These are phyloP conservation scores for Mycena rosella DNA, from an alignment of 768 basidiomycete genomes.

Conservation along the genomic window DNA sequence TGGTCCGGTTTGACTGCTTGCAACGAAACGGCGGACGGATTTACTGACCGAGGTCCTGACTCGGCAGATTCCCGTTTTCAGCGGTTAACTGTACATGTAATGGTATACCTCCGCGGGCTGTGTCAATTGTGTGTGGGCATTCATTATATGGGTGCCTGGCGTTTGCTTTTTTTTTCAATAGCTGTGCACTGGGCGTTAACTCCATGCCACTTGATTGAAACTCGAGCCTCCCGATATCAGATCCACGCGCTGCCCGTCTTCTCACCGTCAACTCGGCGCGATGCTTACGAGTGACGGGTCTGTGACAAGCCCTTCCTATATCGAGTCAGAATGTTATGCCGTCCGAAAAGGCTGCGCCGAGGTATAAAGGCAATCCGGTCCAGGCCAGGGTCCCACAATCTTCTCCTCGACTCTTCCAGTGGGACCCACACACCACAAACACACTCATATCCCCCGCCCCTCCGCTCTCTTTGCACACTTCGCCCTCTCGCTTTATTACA, in stretches of 20 bases:
- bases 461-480: slow-evolving; percentile 21
- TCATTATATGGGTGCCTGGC: slow-evolving; percentile 23
- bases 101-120: slow-evolving; percentile 17
- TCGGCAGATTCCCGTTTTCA: slow-evolving; percentile 6
- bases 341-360: slow-evolving; percentile 33
- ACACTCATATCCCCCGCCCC: slow-evolving; percentile 8
- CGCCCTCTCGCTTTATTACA: slow-evolving; percentile 34
- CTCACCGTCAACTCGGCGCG: slow-evolving; percentile 37
- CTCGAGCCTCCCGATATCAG: slow-evolving; percentile 32
- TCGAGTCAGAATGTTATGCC: slow-evolving; percentile 36
- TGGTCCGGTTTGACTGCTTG: slow-evolving; percentile 29
- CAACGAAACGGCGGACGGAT: slow-evolving; percentile 27
- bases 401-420: slow-evolving; percentile 20
- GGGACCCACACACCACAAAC: slow-evolving; percentile 19
- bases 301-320: slow-evolving; percentile 33
- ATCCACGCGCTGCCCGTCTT: slow-evolving; percentile 27
- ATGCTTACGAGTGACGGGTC: slow-evolving; percentile 34
- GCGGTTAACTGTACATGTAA: not conserved
- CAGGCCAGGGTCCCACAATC: slow-evolving; percentile 13
- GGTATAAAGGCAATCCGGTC: slow-evolving; percentile 28
- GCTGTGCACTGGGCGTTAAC: slow-evolving; percentile 34
- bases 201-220: slow-evolving; percentile 34
- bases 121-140: not conserved
- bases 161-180: slow-evolving; percentile 13
- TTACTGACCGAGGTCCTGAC: slow-evolving; percentile 18